Evolutionary conservation across 306 rosid species (phyloP), one percentile per base, ranked within the genome.

Genomic region (Cajanus cajan): DNA sequence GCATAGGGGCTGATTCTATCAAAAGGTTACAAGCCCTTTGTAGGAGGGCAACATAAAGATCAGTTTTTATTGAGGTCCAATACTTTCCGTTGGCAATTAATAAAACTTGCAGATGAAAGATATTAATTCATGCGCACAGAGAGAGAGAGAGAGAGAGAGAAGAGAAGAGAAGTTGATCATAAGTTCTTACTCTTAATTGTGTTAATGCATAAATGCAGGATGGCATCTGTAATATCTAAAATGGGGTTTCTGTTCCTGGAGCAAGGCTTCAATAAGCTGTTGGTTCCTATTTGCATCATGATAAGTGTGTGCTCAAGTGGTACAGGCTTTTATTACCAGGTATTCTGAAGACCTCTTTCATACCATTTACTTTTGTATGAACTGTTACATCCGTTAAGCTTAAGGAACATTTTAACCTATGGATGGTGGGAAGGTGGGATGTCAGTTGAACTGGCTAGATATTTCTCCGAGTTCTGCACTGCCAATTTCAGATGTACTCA

Each of bases 171-270:
- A 80, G 25, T 45, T 68, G 80, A 67, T 67, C 36, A 73, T 51
- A 40, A 13, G 67, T 63, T 61, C 67, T 51, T 25, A 22, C 21
- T 28, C 36, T 67, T 64, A 64, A 24, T 61, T 25, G 52, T 48
- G 69, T 57, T 72, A 74, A 68, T 71, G 22, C 37, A 25, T 67
- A 25, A 75, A 65, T 89, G 86, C 91, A 94, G 98, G 93, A 90
- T 94, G 91, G 92, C 98, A 66, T 92, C 98, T 65, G 98, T 94
- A 44, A 90, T 90, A 80, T 94, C 98, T 57, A 94, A 94, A 91
- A 92, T 92, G 91, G 98, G 98, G 50, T 94, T 94, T 81, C 77
- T 94, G 47, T 92, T 92, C 85, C 80, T 94, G 85, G 97, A 92
- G 86, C 98, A 92, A 86, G 98, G 97, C 44, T 94, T 94, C 88